Evolutionary conservation across 306 rosid species (phyloP).

Genomic region (Prunus campanulata): DNA sequence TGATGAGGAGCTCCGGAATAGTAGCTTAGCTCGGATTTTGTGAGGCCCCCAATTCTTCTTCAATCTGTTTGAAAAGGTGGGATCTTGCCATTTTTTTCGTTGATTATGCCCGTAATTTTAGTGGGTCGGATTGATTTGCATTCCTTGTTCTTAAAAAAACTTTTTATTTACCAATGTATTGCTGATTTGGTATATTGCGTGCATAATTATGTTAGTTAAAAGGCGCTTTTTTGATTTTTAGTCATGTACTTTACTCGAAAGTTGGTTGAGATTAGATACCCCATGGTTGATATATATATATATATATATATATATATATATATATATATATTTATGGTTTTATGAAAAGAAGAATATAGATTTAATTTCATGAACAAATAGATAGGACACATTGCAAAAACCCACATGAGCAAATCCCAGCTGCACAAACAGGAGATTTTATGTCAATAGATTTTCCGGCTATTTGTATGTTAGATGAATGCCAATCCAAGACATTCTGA

Average conservation of each 20-base stretch:
- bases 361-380: too few relatives aligned
- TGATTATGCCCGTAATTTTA: neutral
- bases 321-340: neutral
- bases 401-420: neutral
- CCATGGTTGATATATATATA: neutral
- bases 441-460: neutral
- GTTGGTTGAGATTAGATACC: neutral
- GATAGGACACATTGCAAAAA: too few relatives aligned
- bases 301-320: too few relatives aligned
- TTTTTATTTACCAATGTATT: neutral
- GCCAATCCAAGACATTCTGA: neutral
- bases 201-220: neutral
- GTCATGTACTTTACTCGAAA: neutral
- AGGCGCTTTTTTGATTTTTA: neutral
- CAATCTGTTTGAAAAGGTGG: slow-evolving; percentile 2
- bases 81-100: slow-evolving; percentile 3
- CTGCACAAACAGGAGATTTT: neutral
- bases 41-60: neutral
- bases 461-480: neutral
- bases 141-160: neutral
- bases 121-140: slow-evolving; percentile 7
- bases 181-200: neutral
- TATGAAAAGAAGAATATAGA: neutral
- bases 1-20: slow-evolving; percentile 4
- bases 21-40: neutral